These are phyloP conservation scores for Globisporangium mamillatum DNA, from an alignment of 352 stramenopile species.

Conservation along the genomic window DNA sequence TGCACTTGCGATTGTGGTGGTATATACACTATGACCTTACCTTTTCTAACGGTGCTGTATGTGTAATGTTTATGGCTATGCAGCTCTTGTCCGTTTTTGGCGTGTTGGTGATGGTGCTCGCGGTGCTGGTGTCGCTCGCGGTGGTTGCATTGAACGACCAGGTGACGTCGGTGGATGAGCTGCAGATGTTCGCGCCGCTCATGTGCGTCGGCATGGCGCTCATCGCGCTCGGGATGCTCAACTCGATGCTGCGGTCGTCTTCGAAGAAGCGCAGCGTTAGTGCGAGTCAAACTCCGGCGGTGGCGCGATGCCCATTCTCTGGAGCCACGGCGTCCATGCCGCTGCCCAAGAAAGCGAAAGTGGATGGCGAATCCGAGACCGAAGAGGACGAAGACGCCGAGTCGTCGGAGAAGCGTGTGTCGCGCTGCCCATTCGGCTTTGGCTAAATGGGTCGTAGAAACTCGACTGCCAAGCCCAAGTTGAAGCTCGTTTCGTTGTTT, in stretches of 20 bases:
- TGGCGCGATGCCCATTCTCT: slow-evolving; percentile 18
- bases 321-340: slow-evolving; percentile 10
- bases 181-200: slow-evolving; percentile 66
- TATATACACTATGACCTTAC: not conserved
- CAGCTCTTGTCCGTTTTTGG: slow-evolving; percentile 45
- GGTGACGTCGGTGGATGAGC: slow-evolving; percentile 43
- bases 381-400: slow-evolving; percentile 36
- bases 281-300: not conserved
- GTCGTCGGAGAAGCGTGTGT: slow-evolving; percentile 53
- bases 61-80: not conserved
- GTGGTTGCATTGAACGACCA: slow-evolving; percentile 44
- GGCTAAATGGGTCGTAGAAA: slow-evolving; percentile 1
- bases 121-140: slow-evolving; percentile 46
- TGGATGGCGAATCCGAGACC: slow-evolving; percentile 17
- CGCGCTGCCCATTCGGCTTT: slow-evolving; percentile 60
- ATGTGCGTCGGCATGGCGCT: slow-evolving; percentile 61
- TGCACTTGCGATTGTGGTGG: not conserved
- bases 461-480: not conserved
- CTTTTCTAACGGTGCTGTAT: not conserved
- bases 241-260: slow-evolving; percentile 34
- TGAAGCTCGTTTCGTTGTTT: not conserved
- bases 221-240: slow-evolving; percentile 42
- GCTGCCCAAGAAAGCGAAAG: not conserved
- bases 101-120: slow-evolving; percentile 52
- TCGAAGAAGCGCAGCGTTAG: slow-evolving; percentile 24